Conservation (phyloP, 2,329 filamentous ascomycete species). For the Fusarium falciforme region DNA sequence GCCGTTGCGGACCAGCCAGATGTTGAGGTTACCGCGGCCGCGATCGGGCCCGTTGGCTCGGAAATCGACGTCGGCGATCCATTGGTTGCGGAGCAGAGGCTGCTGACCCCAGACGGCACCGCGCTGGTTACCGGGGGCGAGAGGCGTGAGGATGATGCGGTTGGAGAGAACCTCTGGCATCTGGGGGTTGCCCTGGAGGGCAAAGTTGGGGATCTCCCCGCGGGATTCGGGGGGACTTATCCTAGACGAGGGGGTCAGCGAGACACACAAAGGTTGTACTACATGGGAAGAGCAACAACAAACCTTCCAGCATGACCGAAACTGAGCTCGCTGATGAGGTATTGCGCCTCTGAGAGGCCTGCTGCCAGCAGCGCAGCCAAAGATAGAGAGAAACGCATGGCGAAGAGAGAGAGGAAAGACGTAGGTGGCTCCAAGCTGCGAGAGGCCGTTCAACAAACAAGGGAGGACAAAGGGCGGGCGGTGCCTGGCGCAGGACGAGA, state of each 20-base stretch:
- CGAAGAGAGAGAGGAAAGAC: slow-evolving; percentile 31
- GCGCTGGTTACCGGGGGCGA: slow-evolving; percentile 85
- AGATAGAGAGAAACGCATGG: slow-evolving; percentile 58
- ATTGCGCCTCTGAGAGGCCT: slow-evolving; percentile 69
- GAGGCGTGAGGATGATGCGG: slow-evolving; percentile 90
- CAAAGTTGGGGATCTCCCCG: slow-evolving; percentile 65
- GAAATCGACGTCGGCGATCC: slow-evolving; percentile 88
- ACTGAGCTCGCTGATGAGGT: slow-evolving; percentile 77
- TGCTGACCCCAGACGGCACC: slow-evolving; percentile 84
- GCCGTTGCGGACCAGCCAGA: slow-evolving; percentile 87
- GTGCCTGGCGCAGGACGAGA: neutral
- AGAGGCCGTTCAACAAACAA: neutral
- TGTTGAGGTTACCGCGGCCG: slow-evolving; percentile 88
- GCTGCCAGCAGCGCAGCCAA: slow-evolving; percentile 58
- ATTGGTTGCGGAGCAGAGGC: slow-evolving; percentile 72
- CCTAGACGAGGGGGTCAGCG: slow-evolving; percentile 51
- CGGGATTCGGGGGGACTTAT: slow-evolving; percentile 71
- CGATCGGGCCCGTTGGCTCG: slow-evolving; percentile 86
- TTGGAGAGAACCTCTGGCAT: slow-evolving; percentile 80
- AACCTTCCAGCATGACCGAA: slow-evolving; percentile 79
- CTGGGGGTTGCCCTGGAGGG: slow-evolving; percentile 64
- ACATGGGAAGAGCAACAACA: slow-evolving; percentile 22
- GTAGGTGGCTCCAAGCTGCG: slow-evolving; percentile 18
- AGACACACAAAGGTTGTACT: slow-evolving; percentile 2
- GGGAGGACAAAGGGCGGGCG: neutral